Evolutionary conservation across 73 alveolate species (phyloP).

Genomic region (Diophrys sp.): DNA sequence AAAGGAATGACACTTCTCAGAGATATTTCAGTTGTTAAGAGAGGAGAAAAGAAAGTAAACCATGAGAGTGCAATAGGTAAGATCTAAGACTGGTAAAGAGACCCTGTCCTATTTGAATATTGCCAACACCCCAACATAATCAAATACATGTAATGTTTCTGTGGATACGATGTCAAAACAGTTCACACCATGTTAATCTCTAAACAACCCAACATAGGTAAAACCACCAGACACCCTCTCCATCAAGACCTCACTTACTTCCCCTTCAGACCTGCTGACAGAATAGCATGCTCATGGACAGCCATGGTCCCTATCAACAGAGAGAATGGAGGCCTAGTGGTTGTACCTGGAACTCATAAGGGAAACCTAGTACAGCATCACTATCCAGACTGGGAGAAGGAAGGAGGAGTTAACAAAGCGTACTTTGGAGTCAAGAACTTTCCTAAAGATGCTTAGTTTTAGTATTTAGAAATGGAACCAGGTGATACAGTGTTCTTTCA

Average conservation of each 20-base stretch:
- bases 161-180: too few relatives aligned
- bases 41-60: too few relatives aligned
- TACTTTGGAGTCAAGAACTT: slow-evolving; percentile 39
- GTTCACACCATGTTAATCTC: too few relatives aligned
- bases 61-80: too few relatives aligned
- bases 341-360: slow-evolving; percentile 45
- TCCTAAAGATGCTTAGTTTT: slow-evolving; percentile 17
- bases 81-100: too few relatives aligned
- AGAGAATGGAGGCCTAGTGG: slow-evolving; percentile 45
- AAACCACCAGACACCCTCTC: slow-evolving; percentile 45
- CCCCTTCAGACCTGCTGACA: slow-evolving; percentile 61
- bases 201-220: slow-evolving; percentile 45
- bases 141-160: too few relatives aligned
- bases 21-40: too few relatives aligned
- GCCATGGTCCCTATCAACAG: slow-evolving; percentile 43
- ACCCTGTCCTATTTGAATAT: too few relatives aligned
- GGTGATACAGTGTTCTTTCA: slow-evolving; percentile 60
- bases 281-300: slow-evolving; percentile 51
- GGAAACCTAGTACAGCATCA: slow-evolving; percentile 29
- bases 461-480: slow-evolving; percentile 44
- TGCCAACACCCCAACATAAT: too few relatives aligned
- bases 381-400: slow-evolving; percentile 52
- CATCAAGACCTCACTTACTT: slow-evolving; percentile 45
- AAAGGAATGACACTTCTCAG: too few relatives aligned
- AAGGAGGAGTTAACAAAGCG: slow-evolving; percentile 53